Evolutionary conservation across 495 filamentous ascomycete species (phyloP).

Genomic region (Chlorociboria aeruginascens): DNA sequence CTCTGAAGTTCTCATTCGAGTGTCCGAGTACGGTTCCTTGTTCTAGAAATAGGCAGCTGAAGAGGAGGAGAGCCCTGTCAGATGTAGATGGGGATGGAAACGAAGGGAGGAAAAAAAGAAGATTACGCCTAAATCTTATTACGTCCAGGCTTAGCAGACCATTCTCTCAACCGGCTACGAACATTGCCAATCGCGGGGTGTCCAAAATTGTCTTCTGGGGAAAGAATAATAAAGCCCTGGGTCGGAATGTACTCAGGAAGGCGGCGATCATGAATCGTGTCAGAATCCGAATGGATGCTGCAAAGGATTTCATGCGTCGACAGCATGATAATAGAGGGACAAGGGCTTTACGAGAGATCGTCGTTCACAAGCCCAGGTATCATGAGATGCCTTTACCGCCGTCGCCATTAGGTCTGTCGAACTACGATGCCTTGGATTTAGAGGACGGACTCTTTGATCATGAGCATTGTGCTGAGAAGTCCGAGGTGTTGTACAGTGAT

Average conservation of each 20-base stretch:
- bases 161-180: constrained; percentile 54
- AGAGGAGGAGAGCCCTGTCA: constrained; percentile 43
- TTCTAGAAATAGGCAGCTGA: constrained; percentile 23
- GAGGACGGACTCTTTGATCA: constrained; percentile 27
- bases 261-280: constrained; percentile 44
- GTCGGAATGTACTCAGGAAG: constrained; percentile 34
- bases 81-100: constrained; percentile 52
- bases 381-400: constrained; percentile 24
- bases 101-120: constrained; percentile 44
- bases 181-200: constrained; percentile 51
- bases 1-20: constrained; percentile 17
- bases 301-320: constrained; percentile 14
- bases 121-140: constrained; percentile 47
- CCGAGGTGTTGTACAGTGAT: constrained; percentile 22
- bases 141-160: constrained; percentile 58
- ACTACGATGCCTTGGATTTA: constrained; percentile 36
- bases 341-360: constrained; percentile 13
- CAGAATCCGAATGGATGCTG: constrained; percentile 24
- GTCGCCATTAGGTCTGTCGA: constrained; percentile 30
- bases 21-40: constrained; percentile 1
- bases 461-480: constrained; percentile 10
- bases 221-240: constrained; percentile 24
- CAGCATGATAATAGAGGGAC: constrained; percentile 8
- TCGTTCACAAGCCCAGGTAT: constrained; percentile 13
- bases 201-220: constrained; percentile 45